A percentile compares a stretch with the other conserved stretches of the same genome.
These are phyloP conservation scores for Porogramme epimiltina DNA, from an alignment of 1,284 basidiomycete species.

Conservation along the genomic window DNA sequence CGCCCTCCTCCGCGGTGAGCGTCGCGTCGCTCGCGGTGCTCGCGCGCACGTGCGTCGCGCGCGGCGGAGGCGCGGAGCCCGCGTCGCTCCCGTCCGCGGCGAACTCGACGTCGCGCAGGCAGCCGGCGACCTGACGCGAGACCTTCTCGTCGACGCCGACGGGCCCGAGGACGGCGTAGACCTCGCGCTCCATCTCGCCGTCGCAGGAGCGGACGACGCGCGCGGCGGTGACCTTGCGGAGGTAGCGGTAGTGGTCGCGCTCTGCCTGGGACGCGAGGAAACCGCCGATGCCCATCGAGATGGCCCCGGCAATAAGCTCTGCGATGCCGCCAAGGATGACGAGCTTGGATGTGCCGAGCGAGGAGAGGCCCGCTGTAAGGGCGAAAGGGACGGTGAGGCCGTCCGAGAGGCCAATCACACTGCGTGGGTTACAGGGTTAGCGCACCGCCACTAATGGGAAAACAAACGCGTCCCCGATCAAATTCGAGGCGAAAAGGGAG, in stretches of 20 bases:
- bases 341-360: conserved; percentile 83
- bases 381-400: conserved; percentile 96
- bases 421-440: conserved; percentile 34
- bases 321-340: conserved; percentile 92
- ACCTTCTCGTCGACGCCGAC: conserved; percentile 87
- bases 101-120: conserved; percentile 69
- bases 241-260: conserved; percentile 90
- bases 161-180: conserved; percentile 84
- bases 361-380: conserved; percentile 87
- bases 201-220: conserved; percentile 87
- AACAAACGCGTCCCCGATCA: too few relatives aligned
- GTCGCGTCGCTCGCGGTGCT: conserved; percentile 36
- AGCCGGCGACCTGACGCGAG: conserved; percentile 78
- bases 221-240: conserved; percentile 72
- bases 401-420: conserved; percentile 93
- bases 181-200: conserved; percentile 96
- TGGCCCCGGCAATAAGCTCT: conserved; percentile 93
- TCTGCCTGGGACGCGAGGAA: conserved; percentile 97
- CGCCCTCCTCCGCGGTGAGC: conserved; percentile 43
- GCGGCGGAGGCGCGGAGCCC: background rate
- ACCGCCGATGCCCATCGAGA: conserved; percentile 97
- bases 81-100: conserved; percentile 30
- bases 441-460: background rate
- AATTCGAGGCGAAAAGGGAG: too few relatives aligned
- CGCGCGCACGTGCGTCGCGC: conserved; percentile 6